Base-by-base conservation (phyloP, 2,329 filamentous ascomycete genomes). In the Alternaria brassicae region DNA sequence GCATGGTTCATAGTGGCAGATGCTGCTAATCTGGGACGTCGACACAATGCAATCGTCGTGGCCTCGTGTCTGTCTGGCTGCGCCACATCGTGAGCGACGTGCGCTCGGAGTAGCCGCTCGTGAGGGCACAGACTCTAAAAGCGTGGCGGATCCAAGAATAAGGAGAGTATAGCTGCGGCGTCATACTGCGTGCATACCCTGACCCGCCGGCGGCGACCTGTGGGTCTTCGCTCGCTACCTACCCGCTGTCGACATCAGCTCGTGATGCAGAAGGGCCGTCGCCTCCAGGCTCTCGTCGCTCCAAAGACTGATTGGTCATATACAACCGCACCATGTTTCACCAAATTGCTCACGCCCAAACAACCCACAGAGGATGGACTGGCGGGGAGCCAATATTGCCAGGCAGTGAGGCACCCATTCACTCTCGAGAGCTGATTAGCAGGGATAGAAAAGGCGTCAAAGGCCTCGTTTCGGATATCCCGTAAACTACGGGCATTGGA, bases 71-170 rank as follows among this genome's bases (percentile, higher is more conserved):
- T 50, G 48, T 53, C 56, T 37, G 53, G 50, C 63, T 62, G 64
- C 56, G 67, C 68, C 66, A 66, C 68, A 66, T 47, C 60, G 58
- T 64, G 63, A 57, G n/a, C 49, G 28, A 30, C 21, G 25, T 39
- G 52, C n/a, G 12, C 23, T 58, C 53, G 51, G 58, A 10, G 27
- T 52, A 32, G 27, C 28, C n/a, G 44, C 56, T 49, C 42, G 58
- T 44, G 53, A 39, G 32, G 40, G 41, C 62, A 34, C 53, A 47
- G 53, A 39, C 15, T 17, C 15, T 13, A 42, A 23, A 42, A 23
- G n/a, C 48, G 53, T 34, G 53, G 60, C 53, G 58, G 54, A 52
- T 60, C 45, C 56, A 61, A 47, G 48, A 41, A 62, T 30, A 51
- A 34, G 36, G 53, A 45, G 49, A 52, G 49, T 54, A 55, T 59